Conservation (phyloP, 345 rosid genomes). For the Garcia nutans region DNA sequence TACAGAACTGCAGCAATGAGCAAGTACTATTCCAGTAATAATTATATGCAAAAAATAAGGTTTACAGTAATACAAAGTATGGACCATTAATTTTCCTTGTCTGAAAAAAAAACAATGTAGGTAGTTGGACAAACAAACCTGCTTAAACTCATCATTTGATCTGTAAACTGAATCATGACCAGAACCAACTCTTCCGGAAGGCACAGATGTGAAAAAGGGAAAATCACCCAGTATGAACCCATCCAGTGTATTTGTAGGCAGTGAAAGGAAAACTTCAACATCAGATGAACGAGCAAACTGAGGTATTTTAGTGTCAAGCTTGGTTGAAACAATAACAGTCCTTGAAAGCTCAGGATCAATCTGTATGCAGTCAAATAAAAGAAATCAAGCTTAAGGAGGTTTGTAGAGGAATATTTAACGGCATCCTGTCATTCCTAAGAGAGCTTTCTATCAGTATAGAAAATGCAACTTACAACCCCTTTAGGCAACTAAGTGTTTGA, state of each 20-base stretch:
- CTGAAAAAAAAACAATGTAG: background rate
- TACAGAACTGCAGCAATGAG: background rate
- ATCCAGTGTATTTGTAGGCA: conserved; percentile 79
- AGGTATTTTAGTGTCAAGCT: conserved; percentile 91
- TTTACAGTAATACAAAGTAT: background rate
- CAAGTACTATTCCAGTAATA: background rate
- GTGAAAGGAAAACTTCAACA: conserved; percentile 92
- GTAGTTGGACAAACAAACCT: conserved; percentile 44
- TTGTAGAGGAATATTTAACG: background rate
- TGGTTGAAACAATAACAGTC: conserved; percentile 83
- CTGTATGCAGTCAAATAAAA: conserved; percentile 39
- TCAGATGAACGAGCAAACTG: conserved; percentile 87
- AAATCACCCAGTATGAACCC: conserved; percentile 82
- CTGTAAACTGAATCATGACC: conserved; percentile 70
- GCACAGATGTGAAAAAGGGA: conserved; percentile 94
- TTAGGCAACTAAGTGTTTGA: background rate
- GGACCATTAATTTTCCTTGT: background rate
- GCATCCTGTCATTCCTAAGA: background rate
- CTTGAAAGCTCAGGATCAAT: conserved; percentile 95
- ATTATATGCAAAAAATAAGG: background rate
- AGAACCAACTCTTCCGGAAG: conserved; percentile 91
- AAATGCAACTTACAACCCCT: background rate
- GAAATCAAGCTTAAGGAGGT: conserved; percentile 16
- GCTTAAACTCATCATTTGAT: conserved; percentile 86
- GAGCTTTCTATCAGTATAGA: background rate